Conservation (phyloP, 2,329 filamentous ascomycete genomes). For the Nannizziopsis barbatae region DNA sequence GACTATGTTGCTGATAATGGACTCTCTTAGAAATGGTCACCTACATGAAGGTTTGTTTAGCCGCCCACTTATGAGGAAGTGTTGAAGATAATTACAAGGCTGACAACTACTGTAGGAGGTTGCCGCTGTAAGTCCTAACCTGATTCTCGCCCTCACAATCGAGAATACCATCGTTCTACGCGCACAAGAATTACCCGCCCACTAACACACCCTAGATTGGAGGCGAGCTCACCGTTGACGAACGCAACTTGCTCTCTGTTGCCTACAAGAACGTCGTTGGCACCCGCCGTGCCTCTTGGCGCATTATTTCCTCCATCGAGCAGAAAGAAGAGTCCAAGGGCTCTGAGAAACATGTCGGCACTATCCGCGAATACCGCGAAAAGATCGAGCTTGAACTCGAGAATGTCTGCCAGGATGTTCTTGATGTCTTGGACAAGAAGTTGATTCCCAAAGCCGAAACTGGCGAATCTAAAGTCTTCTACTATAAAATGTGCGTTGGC, state of each 20-base stretch:
- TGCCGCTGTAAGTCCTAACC: constrained; percentile 58
- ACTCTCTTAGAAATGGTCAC: constrained; percentile 69
- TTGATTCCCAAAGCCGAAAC: constrained; percentile 92
- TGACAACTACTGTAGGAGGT: constrained; percentile 56
- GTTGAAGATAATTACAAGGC: constrained; percentile 2
- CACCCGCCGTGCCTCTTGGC: constrained; percentile 95
- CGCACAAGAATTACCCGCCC: background rate
- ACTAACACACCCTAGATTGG: constrained; percentile 42
- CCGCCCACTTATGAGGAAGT: background rate
- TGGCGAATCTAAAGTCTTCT: constrained; percentile 99
- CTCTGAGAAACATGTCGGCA: constrained; percentile 82
- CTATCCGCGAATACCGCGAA: constrained; percentile 93
- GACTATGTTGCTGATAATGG: constrained; percentile 11
- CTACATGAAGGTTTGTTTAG: constrained; percentile 75
- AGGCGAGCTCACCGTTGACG: constrained; percentile 57
- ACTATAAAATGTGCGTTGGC: constrained; percentile 88
- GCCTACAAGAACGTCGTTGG: constrained; percentile 99
- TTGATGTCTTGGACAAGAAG: constrained; percentile 84
- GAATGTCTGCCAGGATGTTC: constrained; percentile 95
- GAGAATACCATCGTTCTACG: constrained; percentile 14
- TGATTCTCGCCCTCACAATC: constrained; percentile 12
- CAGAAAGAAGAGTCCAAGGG: constrained; percentile 99
- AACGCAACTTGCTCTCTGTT: constrained; percentile 87
- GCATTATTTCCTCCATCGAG: constrained; percentile 99
- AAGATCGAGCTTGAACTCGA: constrained; percentile 97